A percentile compares a stretch with the other conserved stretches of the same genome.
Conservation (phyloP, 495 filamentous ascomycete genomes). For the Penicillium robsamsonii region DNA sequence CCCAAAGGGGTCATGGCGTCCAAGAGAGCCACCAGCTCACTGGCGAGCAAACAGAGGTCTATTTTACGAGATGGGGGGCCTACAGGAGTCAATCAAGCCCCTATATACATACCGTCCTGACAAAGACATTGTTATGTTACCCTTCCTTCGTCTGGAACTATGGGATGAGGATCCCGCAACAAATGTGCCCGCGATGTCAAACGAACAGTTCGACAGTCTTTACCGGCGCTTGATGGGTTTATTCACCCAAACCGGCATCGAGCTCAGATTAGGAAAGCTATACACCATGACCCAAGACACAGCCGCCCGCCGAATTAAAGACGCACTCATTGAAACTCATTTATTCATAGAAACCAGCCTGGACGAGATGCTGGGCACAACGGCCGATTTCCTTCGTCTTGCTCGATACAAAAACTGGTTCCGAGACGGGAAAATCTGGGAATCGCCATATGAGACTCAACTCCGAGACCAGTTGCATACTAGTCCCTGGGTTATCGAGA, state of each 20-base stretch:
- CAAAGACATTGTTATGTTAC: not conserved
- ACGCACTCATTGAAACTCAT: not conserved
- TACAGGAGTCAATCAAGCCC: not conserved
- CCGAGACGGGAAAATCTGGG: not conserved
- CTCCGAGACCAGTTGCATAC: not conserved
- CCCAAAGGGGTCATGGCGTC: not conserved
- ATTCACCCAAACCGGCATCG: not conserved
- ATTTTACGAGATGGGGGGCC: not conserved
- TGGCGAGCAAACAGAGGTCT: not conserved
- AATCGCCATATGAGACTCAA: not conserved
- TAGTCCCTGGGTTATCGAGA: not conserved
- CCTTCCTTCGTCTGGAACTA: not conserved
- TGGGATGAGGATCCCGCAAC: not conserved
- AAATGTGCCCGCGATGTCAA: not conserved
- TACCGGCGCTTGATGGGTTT: not conserved
- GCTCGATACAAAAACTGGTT: constrained; percentile 1
- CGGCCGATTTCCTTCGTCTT: not conserved
- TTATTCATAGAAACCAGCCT: not conserved
- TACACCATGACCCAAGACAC: not conserved
- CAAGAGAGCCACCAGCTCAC: not conserved
- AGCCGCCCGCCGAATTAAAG: not conserved
- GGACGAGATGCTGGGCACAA: not conserved
- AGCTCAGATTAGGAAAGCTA: not conserved
- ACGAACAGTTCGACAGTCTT: not conserved
- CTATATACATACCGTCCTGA: not conserved